A percentile compares a stretch with the other conserved stretches of the same genome.
Conservation (phyloP, 2,329 filamentous ascomycete genomes). For the Cladosporium sphaerospermum region DNA sequence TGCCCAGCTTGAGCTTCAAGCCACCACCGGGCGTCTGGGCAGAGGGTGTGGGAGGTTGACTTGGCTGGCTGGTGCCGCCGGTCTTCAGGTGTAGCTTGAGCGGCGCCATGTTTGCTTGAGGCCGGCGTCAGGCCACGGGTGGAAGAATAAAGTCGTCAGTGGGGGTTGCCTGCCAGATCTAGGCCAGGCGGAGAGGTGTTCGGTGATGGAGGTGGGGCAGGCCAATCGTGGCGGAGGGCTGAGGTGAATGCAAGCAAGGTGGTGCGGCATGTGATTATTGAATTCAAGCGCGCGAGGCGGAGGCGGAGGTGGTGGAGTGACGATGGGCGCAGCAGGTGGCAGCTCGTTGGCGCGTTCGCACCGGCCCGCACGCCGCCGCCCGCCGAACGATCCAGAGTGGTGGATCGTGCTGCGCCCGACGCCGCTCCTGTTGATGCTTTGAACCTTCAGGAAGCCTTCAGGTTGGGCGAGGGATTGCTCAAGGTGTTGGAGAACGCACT, state of each 20-base stretch:
- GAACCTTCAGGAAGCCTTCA: too few species aligned
- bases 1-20: constrained; percentile 28
- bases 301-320: constrained; percentile 1
- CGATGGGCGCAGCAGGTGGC: neutral
- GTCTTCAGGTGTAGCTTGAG: constrained; percentile 20
- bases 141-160: neutral
- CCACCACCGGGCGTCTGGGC: constrained; percentile 21
- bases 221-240: neutral
- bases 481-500: too few species aligned
- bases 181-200: too few species aligned
- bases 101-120: neutral
- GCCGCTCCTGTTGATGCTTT: too few species aligned
- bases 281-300: neutral
- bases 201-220: neutral
- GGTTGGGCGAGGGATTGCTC: too few species aligned
- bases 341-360: too few species aligned
- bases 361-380: too few species aligned
- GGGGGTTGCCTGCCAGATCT: too few species aligned
- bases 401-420: too few species aligned
- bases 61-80: constrained; percentile 1
- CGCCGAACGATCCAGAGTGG: too few species aligned
- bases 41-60: constrained; percentile 18
- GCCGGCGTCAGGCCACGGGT: constrained; percentile 3
- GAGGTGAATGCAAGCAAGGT: neutral
- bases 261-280: neutral